Percentiles rank a stretch among this genome's conserved stretches.
These are phyloP conservation scores for Zygotorulaspora mrakii DNA, from an alignment of 1,139 yeast species.

Conservation along the genomic window DNA sequence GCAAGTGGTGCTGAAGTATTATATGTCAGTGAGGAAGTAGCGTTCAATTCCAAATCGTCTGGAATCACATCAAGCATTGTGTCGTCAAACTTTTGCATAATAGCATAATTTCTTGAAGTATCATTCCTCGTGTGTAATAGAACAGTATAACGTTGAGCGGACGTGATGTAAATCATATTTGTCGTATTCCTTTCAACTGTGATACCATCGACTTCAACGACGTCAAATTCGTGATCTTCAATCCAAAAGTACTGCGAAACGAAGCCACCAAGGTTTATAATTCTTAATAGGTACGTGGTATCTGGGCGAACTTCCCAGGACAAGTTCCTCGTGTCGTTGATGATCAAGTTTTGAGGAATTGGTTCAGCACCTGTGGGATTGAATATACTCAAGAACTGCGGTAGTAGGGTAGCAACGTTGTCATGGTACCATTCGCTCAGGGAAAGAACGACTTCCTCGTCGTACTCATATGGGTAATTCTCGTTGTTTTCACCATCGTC, in stretches of 20 bases:
- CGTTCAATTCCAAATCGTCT: constrained; percentile 55
- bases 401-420: constrained; percentile 49
- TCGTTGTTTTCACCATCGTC: constrained; percentile 44
- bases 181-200: constrained; percentile 64
- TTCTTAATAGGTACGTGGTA: constrained; percentile 72
- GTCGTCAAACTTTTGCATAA: constrained; percentile 72
- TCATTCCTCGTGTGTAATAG: constrained; percentile 64
- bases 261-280: constrained; percentile 82
- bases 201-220: constrained; percentile 82
- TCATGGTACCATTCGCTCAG: constrained; percentile 85
- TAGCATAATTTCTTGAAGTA: constrained; percentile 62
- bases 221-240: constrained; percentile 77
- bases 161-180: constrained; percentile 58
- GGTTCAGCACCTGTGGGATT: constrained; percentile 99
- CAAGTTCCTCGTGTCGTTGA: constrained; percentile 72
- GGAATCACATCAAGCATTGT: constrained; percentile 78
- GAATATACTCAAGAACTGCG: constrained; percentile 58
- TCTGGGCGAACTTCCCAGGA: constrained; percentile 72
- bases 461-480: constrained; percentile 55
- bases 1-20: constrained; percentile 46
- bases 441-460: constrained; percentile 67
- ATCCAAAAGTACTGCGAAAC: constrained; percentile 80
- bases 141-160: constrained; percentile 76
- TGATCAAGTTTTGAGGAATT: constrained; percentile 71
- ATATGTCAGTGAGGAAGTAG: constrained; percentile 70